Base-by-base conservation (phyloP, 106 monocot species). In the Amphibolis antarctica region DNA sequence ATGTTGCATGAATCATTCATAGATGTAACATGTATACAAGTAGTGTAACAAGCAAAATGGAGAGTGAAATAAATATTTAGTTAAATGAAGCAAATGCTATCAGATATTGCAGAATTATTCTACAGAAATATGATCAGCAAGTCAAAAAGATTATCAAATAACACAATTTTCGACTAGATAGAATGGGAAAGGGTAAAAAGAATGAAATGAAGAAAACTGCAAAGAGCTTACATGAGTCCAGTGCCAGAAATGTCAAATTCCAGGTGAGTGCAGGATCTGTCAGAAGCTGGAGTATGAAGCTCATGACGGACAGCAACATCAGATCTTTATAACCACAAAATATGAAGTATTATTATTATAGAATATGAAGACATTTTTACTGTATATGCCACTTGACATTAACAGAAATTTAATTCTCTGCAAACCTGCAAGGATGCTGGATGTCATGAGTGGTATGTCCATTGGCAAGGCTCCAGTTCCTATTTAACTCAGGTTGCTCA, bases 231-330 rank as follows among this genome's bases (percentile, higher is more conserved):
- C 90, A 20, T 55, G 58, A 98, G 84, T 30, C 80, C 80, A 59
- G 96, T 87, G 68, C 76, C 71, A 74, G 80, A 67, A 64, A 98
- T 90, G 67, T 90, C 86, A 72, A 98, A 90, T 73, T 98, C 96
- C 62, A 98, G 63, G 73, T 98, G 96, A 59, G 80, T 87, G 74
- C 89, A 94, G 3, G 94, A 94, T 59, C 94, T 86, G 74, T 94
- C 94, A 71, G 89, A 94, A 64, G 76, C 79, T 57, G 86, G 75
- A 24, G 70, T 79, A 70, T 98, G 96, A 77, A 98, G 90, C 52
- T 98, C 96, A 60, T 66, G 68, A 42, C 74, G 69, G 28, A 90
- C 90, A 72, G 78, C 86, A 58, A 98, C 86, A 74, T 74, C 45
- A 23, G 67, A 24, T 54, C 74, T 74, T 15, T 26, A 58, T 15